phyloP scores from a whole-genome alignment of 192 early-diverging fungal genomes.

The Cetraspora pellucida region DNA sequence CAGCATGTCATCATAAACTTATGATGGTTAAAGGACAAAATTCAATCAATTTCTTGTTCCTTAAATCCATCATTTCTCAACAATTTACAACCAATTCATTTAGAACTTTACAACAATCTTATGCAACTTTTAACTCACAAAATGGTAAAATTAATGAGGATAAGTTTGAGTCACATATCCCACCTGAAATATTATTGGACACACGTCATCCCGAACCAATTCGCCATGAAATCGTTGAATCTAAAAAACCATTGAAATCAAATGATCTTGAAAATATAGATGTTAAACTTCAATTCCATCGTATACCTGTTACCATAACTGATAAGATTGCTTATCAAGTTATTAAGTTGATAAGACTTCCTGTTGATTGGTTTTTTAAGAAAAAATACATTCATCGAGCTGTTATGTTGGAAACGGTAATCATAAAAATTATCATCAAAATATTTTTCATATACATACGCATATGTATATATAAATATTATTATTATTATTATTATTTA shows the following conservation, averaged over 20 bases:
- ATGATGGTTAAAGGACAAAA: too few species aligned
- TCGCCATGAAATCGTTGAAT: constrained; percentile 28
- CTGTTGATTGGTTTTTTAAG: constrained; percentile 71
- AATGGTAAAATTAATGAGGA: too few species aligned
- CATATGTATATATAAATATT: constrained; percentile 2
- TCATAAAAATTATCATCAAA: constrained; percentile 23
- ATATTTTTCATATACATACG: neutral
- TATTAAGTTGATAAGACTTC: constrained; percentile 66
- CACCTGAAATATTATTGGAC: neutral
- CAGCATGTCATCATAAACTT: too few species aligned
- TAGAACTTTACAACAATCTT: too few species aligned
- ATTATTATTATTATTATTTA: neutral
- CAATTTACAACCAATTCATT: too few species aligned
- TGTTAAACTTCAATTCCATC: constrained; percentile 62
- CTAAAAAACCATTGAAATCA: constrained; percentile 51
- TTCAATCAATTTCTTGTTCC: too few species aligned
- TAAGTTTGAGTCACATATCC: neutral
- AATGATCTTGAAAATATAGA: constrained; percentile 64
- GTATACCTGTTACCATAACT: constrained; percentile 53
- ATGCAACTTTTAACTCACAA: too few species aligned
- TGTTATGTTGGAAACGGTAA: constrained; percentile 76
- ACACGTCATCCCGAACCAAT: constrained; percentile 20
- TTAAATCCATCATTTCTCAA: too few species aligned
- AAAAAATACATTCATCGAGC: constrained; percentile 77
- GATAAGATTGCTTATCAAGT: constrained; percentile 67